Evolutionary conservation across 495 filamentous ascomycete species (phyloP).

Genomic region (Penicillium roqueforti): DNA sequence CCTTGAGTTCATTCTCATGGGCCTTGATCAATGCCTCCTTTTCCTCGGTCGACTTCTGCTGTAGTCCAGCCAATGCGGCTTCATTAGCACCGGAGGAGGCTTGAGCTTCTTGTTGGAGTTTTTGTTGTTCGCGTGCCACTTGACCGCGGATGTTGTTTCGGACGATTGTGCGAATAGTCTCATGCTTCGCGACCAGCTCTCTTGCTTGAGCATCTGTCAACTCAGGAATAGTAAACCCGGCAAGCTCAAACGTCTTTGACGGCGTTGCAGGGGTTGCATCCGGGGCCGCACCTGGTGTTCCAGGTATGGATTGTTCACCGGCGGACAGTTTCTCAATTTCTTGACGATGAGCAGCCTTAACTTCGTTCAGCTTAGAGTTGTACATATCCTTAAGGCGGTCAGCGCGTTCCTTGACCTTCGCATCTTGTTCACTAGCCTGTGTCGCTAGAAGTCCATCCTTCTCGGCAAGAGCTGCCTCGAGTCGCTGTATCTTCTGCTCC

Average conservation of each 20-base stretch:
- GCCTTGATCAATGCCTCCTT: conserved; percentile 63
- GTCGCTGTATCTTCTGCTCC: conserved; percentile 44
- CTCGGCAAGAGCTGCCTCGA: conserved; percentile 48
- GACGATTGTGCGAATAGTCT: conserved; percentile 61
- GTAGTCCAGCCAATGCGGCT: conserved; percentile 34
- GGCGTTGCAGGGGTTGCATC: conserved; percentile 37
- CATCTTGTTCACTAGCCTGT: conserved; percentile 45
- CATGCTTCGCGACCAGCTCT: conserved; percentile 60
- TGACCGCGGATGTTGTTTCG: conserved; percentile 49
- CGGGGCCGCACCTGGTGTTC: conserved; percentile 27
- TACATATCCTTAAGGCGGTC: conserved; percentile 69
- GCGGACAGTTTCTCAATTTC: conserved; percentile 61
- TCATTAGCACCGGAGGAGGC: conserved; percentile 19
- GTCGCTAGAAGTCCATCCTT: conserved; percentile 38
- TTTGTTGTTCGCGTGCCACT: conserved; percentile 32
- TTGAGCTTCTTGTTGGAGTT: conserved; percentile 25
- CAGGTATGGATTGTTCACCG: conserved; percentile 47
- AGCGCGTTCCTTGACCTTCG: conserved; percentile 60
- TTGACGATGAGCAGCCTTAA: conserved; percentile 50
- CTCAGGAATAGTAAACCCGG: conserved; percentile 22
- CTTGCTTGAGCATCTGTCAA: conserved; percentile 59
- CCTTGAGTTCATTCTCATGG: conserved; percentile 34
- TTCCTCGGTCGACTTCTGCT: conserved; percentile 51
- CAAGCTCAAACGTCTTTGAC: conserved; percentile 27
- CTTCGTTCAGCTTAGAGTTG: conserved; percentile 65